Evolutionary conservation across 192 early-diverging fungal genomes (phyloP).

Genomic region (Backusella sp.): DNA sequence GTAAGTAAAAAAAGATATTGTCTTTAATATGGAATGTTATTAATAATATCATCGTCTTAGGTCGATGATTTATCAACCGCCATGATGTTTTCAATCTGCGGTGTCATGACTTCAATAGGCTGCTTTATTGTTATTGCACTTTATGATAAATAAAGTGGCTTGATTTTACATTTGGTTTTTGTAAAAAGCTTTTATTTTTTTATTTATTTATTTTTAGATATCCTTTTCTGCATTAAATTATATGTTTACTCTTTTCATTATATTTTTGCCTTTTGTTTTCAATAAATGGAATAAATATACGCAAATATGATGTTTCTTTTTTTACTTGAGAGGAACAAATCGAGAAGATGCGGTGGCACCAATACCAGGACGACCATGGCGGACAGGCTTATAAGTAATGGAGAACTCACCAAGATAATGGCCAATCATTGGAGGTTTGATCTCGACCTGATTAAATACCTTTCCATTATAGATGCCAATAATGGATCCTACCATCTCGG

Average conservation of each 20-base stretch:
- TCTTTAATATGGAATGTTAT: too few species aligned
- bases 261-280: background rate
- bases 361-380: constrained; percentile 99
- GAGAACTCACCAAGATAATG: constrained; percentile 35
- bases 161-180: background rate
- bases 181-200: background rate
- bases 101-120: constrained; percentile 42
- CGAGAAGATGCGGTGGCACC: constrained; percentile 97
- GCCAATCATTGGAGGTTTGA: constrained; percentile 56
- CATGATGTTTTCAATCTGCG: constrained; percentile 55
- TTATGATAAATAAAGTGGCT: constrained; percentile 6
- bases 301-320: background rate
- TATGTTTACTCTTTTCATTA: too few species aligned
- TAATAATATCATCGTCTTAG: background rate
- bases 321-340: constrained; percentile 86
- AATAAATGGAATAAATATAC: background rate
- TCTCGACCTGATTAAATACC: constrained; percentile 98
- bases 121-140: background rate
- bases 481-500: constrained; percentile 97
- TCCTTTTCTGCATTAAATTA: background rate
- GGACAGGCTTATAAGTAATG: constrained; percentile 98
- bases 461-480: constrained; percentile 98
- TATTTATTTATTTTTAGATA: background rate
- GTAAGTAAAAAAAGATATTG: constrained; percentile 24
- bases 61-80: constrained; percentile 37